Conservation (phyloP, 192 early-diverging fungal genomes). For the Backusella parvicylindrica region DNA sequence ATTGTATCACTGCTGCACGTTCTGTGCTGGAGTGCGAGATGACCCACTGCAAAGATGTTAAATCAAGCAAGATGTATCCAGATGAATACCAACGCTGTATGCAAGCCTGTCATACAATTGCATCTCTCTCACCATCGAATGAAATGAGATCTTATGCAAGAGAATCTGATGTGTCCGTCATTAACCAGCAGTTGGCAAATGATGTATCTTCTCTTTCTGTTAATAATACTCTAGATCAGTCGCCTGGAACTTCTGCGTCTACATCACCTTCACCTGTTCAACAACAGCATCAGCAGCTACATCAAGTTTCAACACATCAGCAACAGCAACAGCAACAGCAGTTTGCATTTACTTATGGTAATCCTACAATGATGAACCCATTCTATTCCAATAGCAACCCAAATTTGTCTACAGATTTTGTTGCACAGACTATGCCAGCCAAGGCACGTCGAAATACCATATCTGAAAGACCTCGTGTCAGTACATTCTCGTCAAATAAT, state of each 20-base stretch:
- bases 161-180: conserved; percentile 2
- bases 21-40: neutral
- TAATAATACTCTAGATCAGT: neutral
- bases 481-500: neutral
- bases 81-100: conserved; percentile 10
- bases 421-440: neutral
- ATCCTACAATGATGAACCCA: neutral
- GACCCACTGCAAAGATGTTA: neutral
- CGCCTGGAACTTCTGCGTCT: neutral
- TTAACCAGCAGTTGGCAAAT: neutral
- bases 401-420: neutral
- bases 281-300: neutral
- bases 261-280: conserved; percentile 8
- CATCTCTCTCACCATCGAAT: conserved; percentile 9
- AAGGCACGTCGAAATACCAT: conserved; percentile 12
- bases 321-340: neutral
- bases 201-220: conserved; percentile 1
- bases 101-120: neutral
- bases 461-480: conserved; percentile 8
- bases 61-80: neutral
- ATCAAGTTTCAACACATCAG: neutral
- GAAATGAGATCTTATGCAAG: conserved; percentile 11
- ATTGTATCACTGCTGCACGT: neutral
- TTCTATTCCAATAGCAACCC: neutral
- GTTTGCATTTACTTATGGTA: neutral